Percentiles rank a stretch among this genome's conserved stretches.
Conservation (phyloP, 2,329 filamentous ascomycete genomes). For the Botrytis squamosa region DNA sequence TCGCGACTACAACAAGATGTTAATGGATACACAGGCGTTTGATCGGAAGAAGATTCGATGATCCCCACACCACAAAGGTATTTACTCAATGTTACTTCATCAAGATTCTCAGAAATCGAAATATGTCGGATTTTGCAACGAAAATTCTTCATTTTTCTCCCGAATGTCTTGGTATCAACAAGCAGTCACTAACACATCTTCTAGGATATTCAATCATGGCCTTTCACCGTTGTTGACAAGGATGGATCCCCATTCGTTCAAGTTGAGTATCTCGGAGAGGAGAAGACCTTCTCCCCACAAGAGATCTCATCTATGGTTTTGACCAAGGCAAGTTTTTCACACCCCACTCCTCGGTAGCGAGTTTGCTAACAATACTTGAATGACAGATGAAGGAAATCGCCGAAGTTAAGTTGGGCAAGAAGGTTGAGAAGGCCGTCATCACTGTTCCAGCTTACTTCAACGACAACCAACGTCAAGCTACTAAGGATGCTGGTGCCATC, state of each 20-base stretch:
- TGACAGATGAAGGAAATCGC: slow-evolving; percentile 97
- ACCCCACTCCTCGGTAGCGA: not conserved
- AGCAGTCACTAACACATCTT: not conserved
- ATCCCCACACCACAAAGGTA: slow-evolving; percentile 95
- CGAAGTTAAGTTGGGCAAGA: slow-evolving; percentile 97
- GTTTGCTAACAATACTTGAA: slow-evolving; percentile 12
- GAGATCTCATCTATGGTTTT: slow-evolving; percentile 99
- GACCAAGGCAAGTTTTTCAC: slow-evolving; percentile 69
- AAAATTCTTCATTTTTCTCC: not conserved
- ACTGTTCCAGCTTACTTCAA: slow-evolving; percentile 99
- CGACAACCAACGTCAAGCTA: slow-evolving; percentile 99
- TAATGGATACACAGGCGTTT: slow-evolving; percentile 66
- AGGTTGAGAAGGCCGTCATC: slow-evolving; percentile 98
- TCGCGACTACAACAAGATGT: slow-evolving; percentile 5
- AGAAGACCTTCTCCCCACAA: slow-evolving; percentile 94
- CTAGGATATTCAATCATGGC: slow-evolving; percentile 80
- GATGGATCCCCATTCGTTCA: slow-evolving; percentile 86
- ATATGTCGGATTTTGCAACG: not conserved
- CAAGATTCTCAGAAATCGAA: not conserved
- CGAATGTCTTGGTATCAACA: not conserved
- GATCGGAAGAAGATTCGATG: slow-evolving; percentile 93
- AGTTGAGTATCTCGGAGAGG: slow-evolving; percentile 94
- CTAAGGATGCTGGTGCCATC: slow-evolving; percentile 98
- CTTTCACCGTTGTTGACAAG: slow-evolving; percentile 95
- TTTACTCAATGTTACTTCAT: not conserved